These are phyloP conservation scores for Corynascus novoguineensis DNA, from an alignment of 495 filamentous ascomycete species.

Conservation along the genomic window DNA sequence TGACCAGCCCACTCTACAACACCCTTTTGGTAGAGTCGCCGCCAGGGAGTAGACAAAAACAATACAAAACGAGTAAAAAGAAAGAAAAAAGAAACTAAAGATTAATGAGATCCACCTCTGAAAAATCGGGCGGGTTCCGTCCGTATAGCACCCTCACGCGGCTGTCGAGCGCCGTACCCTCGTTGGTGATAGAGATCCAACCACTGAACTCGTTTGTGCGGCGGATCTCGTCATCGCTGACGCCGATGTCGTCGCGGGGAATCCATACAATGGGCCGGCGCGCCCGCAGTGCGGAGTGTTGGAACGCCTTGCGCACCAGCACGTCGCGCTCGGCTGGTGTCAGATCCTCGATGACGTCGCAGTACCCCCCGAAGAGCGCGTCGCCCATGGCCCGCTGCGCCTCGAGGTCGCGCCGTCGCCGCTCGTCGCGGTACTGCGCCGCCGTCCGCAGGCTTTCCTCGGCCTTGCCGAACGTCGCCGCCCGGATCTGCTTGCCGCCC, in stretches of 20 bases:
- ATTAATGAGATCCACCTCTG: slow-evolving; percentile 81
- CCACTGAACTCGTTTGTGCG: slow-evolving; percentile 70
- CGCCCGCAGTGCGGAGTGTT: slow-evolving; percentile 81
- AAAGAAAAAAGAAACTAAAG: slow-evolving; percentile 47
- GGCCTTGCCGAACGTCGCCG: slow-evolving; percentile 40
- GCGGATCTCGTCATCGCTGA: slow-evolving; percentile 85
- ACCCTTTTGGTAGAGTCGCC: not conserved
- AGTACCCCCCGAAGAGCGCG: slow-evolving; percentile 76
- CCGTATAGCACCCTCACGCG: slow-evolving; percentile 83
- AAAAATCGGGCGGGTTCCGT: slow-evolving; percentile 86
- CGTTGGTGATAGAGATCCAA: slow-evolving; percentile 91
- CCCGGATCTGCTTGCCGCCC: slow-evolving; percentile 36
- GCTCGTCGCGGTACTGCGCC: slow-evolving; percentile 37
- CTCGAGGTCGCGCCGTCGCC: slow-evolving; percentile 52
- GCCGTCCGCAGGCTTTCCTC: slow-evolving; percentile 34
- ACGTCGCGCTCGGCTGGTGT: slow-evolving; percentile 85
- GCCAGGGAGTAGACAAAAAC: no score
- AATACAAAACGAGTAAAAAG: no score
- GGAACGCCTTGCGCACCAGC: slow-evolving; percentile 82
- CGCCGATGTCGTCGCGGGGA: slow-evolving; percentile 81
- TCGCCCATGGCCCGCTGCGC: slow-evolving; percentile 66
- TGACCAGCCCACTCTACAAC: not conserved
- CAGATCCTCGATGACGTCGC: slow-evolving; percentile 91
- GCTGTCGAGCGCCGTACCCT: slow-evolving; percentile 78
- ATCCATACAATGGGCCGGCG: slow-evolving; percentile 90